Evolutionary conservation across 2,329 filamentous ascomycete genomes (phyloP).

Genomic region (Monilinia laxa): DNA sequence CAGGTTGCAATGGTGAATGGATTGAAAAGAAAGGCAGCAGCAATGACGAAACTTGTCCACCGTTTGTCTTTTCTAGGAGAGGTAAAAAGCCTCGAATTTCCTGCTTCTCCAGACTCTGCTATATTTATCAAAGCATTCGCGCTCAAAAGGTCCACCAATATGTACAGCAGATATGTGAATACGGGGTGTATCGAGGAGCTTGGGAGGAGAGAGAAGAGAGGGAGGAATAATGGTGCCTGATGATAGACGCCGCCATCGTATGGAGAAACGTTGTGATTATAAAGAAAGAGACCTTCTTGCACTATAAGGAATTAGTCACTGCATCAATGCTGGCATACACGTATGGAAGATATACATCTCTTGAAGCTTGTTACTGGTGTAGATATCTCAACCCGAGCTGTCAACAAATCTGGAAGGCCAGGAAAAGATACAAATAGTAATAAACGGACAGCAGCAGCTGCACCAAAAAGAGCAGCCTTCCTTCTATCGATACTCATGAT

Average conservation of each 20-base stretch:
- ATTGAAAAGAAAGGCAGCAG: constrained; percentile 89
- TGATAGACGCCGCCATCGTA: constrained; percentile 88
- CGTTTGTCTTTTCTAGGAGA: constrained; percentile 72
- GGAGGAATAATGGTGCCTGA: constrained; percentile 85
- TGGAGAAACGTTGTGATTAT: constrained; percentile 92
- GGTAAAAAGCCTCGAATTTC: constrained; percentile 71
- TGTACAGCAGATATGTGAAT: constrained; percentile 78
- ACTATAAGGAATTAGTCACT: constrained; percentile 52
- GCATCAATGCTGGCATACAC: neutral
- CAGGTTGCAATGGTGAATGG: constrained; percentile 92
- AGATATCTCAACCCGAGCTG: constrained; percentile 90
- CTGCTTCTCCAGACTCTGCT: constrained; percentile 76
- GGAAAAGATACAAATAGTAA: constrained; percentile 80
- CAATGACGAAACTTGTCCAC: constrained; percentile 74
- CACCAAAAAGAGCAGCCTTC: constrained; percentile 68
- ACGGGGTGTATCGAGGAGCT: constrained; percentile 64
- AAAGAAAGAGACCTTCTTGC: constrained; percentile 94
- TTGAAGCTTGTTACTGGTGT: constrained; percentile 98
- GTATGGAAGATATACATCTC: constrained; percentile 63
- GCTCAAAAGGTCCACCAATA: constrained; percentile 75
- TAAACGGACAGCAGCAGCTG: constrained; percentile 75
- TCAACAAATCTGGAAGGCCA: constrained; percentile 77
- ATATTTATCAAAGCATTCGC: constrained; percentile 77
- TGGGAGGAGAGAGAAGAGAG: constrained; percentile 86
- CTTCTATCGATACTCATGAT: constrained; percentile 55